These are phyloP conservation scores for Rubus idaeus DNA, from an alignment of 306 rosid genomes.

Conservation along the genomic window DNA sequence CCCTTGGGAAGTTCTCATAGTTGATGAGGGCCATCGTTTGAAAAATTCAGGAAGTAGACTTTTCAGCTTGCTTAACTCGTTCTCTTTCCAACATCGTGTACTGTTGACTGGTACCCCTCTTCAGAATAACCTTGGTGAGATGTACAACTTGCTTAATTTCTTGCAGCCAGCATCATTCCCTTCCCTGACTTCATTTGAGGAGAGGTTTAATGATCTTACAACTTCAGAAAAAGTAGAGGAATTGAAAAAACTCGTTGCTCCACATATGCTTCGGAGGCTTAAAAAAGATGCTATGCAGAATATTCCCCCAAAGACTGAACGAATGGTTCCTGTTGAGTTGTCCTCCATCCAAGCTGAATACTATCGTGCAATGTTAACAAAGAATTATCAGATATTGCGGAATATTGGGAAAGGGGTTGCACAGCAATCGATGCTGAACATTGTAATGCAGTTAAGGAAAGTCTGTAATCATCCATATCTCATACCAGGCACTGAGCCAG, in stretches of 20 bases:
- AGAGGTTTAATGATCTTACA: conserved; percentile 93
- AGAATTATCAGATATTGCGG: conserved; percentile 90
- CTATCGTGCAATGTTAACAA: conserved; percentile 98
- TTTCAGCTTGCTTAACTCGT: conserved; percentile 90
- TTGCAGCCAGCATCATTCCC: conserved; percentile 98
- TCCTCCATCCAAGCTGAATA: conserved; percentile 99
- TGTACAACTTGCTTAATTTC: conserved; percentile 98
- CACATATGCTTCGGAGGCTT: conserved; percentile 98
- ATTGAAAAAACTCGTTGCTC: conserved; percentile 97
- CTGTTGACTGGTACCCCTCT: conserved; percentile 99
- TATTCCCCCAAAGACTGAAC: conserved; percentile 99
- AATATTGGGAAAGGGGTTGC: conserved; percentile 98
- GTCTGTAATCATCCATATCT: conserved; percentile 99
- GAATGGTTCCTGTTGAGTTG: conserved; percentile 98
- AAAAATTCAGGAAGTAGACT: conserved; percentile 98
- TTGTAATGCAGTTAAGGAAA: conserved; percentile 97
- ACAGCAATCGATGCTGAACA: conserved; percentile 94
- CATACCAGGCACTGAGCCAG: conserved; percentile 98
- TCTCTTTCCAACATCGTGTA: conserved; percentile 94
- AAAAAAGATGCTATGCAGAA: conserved; percentile 99
- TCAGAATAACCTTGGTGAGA: conserved; percentile 98
- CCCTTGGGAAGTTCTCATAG: conserved; percentile 99
- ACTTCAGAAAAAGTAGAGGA: conserved; percentile 96
- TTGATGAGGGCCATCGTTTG: conserved; percentile 96
- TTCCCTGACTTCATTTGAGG: conserved; percentile 87